These are phyloP conservation scores for Ceratorhiza oryzae-sativae DNA, from an alignment of 1,284 basidiomycete species.

Conservation along the genomic window DNA sequence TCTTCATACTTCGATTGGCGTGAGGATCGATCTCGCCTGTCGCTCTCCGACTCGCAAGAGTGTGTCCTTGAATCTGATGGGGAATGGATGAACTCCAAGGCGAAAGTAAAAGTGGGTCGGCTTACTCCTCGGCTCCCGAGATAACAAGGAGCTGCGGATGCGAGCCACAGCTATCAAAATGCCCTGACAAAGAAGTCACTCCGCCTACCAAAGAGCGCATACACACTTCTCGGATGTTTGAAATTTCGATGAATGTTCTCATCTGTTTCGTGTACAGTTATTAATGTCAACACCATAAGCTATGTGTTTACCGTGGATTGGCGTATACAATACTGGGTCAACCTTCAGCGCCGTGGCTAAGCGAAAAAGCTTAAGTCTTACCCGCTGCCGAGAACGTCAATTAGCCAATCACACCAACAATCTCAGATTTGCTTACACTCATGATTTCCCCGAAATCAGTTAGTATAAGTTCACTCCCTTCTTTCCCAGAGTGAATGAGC, in stretches of 20 bases:
- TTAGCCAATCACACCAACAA: not conserved
- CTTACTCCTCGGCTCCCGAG: slow-evolving; percentile 71
- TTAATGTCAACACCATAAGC: not conserved
- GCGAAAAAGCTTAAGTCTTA: slow-evolving; percentile 33
- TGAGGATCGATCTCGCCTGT: slow-evolving; percentile 53
- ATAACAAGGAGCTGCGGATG: slow-evolving; percentile 48
- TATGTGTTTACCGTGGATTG: slow-evolving; percentile 63
- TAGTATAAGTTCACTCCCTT: slow-evolving; percentile 57
- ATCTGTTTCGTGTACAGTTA: slow-evolving; percentile 8
- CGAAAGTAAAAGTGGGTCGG: slow-evolving; percentile 19
- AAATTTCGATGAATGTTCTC: slow-evolving; percentile 19
- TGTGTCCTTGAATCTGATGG: slow-evolving; percentile 64
- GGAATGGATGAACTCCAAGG: not conserved
- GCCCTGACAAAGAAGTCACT: not conserved
- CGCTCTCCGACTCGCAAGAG: slow-evolving; percentile 76
- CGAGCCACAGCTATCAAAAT: not conserved
- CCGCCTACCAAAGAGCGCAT: slow-evolving; percentile 24
- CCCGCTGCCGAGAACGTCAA: slow-evolving; percentile 3
- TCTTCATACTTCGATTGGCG: not conserved
- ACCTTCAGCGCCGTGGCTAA: not conserved
- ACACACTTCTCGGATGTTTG: slow-evolving; percentile 15
- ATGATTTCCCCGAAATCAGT: slow-evolving; percentile 84
- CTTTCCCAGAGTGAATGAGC: slow-evolving; percentile 59
- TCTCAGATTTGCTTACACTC: slow-evolving; percentile 61
- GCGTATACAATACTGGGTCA: slow-evolving; percentile 69